phyloP scores from a whole-genome alignment of 495 filamentous ascomycete genomes.

The Penicillium bialowiezense region DNA sequence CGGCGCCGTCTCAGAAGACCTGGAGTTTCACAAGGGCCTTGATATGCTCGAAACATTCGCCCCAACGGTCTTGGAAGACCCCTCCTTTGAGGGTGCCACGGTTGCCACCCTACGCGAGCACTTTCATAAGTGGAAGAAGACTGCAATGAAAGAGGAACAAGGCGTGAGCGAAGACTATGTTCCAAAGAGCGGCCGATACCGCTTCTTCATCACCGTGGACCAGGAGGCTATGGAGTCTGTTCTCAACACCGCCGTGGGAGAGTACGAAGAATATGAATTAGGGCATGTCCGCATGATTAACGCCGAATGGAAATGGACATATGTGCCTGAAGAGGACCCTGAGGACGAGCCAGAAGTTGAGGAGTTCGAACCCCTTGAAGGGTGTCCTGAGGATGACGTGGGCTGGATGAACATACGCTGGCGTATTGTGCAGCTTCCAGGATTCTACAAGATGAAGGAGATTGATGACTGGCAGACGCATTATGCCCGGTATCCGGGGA shows the following conservation, averaged over 20 bases:
- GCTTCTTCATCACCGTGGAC: constrained; percentile 25
- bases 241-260: constrained; percentile 9
- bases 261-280: constrained; percentile 1
- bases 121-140: constrained; percentile 25
- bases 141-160: constrained; percentile 17
- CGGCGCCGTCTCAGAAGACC: constrained; percentile 7
- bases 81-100: constrained; percentile 25
- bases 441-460: background rate
- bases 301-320: constrained; percentile 15
- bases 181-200: constrained; percentile 16
- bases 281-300: constrained; percentile 22
- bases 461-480: constrained; percentile 4
- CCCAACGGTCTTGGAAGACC: constrained; percentile 29
- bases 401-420: constrained; percentile 27
- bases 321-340: constrained; percentile 1
- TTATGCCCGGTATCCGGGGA: background rate
- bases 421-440: background rate
- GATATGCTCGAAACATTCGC: constrained; percentile 28
- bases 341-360: constrained; percentile 1
- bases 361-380: constrained; percentile 23
- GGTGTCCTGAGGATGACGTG: constrained; percentile 24
- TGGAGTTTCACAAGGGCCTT: constrained; percentile 22
- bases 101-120: constrained; percentile 21
- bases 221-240: constrained; percentile 25
- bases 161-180: background rate